Base-by-base conservation (phyloP, 2,329 filamentous ascomycete genomes). In the Fusarium equiseti region DNA sequence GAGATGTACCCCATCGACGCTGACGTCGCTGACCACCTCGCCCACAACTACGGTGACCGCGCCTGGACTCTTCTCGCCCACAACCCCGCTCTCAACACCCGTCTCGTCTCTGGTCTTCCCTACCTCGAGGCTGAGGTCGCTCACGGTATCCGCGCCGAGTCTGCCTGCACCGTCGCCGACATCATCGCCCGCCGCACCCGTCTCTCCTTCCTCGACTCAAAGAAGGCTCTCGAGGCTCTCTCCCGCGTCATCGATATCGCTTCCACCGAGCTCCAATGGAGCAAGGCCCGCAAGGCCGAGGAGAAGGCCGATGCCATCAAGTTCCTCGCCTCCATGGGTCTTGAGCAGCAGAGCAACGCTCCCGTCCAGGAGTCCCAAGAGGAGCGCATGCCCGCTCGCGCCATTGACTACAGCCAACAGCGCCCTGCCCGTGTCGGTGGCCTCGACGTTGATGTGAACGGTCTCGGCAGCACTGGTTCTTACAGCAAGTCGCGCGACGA, bases 121-220 rank as follows among this genome's bases (percentile, higher is more conserved):
- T 93, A 91, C 78, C 85, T 93, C 58, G 91, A 94, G 73, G 91
- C 91, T 31, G 91, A 94, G 79, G 84, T 94, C 35, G 87, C 90
- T 38, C 92, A 93, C 79, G 91, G 90, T 12, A 87, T 92, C 24
- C 88, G 90, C 63, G 87, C 91, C 77, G 91, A 94, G 80, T 90
- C 92, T 63, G 91, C 91, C 4, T 89, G 92, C 78, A 92, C 90
- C 5, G 90, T 90, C 4, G 87, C 90, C 48, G 91, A 94, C 77
- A 87, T 93, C 38, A 85, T 94, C 60, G 89, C 91, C 18, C 88
- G 91, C 59, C 85, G 91, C 59, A 93, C 90, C 45, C 87, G 91
- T 58, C 83, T 94, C 46, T 90, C 91, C n/a, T 94, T 94, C 83
- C 81, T 94, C 68, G 92, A 94, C 78, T 90, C 90, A 3, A 87